Percentiles rank a stretch among this genome's conserved stretches.
Evolutionary conservation across 1,284 basidiomycete species (phyloP).

Genomic region (Fomes fomentarius): DNA sequence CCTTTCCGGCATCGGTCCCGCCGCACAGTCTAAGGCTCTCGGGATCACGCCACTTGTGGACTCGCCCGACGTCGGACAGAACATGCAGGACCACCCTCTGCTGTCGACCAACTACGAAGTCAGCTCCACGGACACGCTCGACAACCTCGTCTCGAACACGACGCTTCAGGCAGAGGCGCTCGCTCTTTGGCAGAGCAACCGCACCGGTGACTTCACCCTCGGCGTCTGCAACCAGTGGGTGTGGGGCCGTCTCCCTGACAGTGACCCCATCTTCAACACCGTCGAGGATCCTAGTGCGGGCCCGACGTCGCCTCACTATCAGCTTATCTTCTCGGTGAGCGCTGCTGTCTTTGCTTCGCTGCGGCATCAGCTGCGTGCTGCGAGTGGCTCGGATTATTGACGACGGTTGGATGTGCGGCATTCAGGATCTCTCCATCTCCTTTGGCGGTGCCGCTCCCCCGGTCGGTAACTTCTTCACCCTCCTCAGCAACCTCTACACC

Average conservation of each 20-base stretch:
- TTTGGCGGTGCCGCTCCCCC: constrained; percentile 3
- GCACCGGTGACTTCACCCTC: constrained; percentile 10
- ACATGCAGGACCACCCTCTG: constrained; percentile 41
- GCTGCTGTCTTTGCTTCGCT: too few relatives aligned
- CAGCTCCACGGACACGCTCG: constrained; percentile 20
- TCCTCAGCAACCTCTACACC: constrained; percentile 14
- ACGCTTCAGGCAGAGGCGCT: constrained; percentile 16
- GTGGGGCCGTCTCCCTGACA: constrained; percentile 13
- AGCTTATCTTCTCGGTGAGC: constrained; percentile 15
- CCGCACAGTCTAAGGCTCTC: constrained; percentile 15
- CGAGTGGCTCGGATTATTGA: not conserved
- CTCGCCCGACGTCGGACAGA: constrained; percentile 39
- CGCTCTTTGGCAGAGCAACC: constrained; percentile 16
- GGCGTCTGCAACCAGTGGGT: constrained; percentile 14
- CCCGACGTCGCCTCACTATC: constrained; percentile 20
- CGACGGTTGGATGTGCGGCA: not conserved
- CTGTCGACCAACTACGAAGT: constrained; percentile 19
- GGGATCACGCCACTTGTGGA: constrained; percentile 35
- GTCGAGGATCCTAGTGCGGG: constrained; percentile 22
- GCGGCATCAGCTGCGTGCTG: too few relatives aligned
- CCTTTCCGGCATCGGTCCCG: constrained; percentile 29
- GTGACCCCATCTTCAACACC: constrained; percentile 4
- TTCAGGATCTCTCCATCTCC: constrained; percentile 9
- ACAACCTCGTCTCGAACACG: constrained; percentile 13
- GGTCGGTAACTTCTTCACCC: constrained; percentile 16